These are phyloP conservation scores for Grosmannia clavigera DNA, from an alignment of 2,329 filamentous ascomycete species.

Conservation along the genomic window DNA sequence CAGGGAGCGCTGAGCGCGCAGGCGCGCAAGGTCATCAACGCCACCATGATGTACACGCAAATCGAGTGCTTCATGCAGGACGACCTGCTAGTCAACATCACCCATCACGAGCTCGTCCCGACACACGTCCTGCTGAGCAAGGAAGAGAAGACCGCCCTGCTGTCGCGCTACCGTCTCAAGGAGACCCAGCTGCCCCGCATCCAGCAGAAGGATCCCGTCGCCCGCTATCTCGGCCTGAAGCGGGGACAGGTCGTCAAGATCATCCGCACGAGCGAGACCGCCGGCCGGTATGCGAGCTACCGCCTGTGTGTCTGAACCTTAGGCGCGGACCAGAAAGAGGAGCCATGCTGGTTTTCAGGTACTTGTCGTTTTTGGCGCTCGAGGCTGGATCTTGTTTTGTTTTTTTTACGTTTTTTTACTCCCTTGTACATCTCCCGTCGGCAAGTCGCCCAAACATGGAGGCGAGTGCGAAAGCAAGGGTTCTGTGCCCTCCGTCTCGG, in stretches of 20 bases:
- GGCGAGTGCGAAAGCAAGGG: neutral
- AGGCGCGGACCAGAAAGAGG: neutral
- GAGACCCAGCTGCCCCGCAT: slow-evolving; percentile 94
- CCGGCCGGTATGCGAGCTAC: slow-evolving; percentile 93
- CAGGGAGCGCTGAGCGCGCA: slow-evolving; percentile 71
- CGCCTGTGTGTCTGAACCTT: slow-evolving; percentile 47
- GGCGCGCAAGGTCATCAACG: slow-evolving; percentile 74
- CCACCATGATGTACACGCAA: slow-evolving; percentile 61
- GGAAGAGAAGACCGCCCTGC: slow-evolving; percentile 76
- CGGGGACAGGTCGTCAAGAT: slow-evolving; percentile 97
- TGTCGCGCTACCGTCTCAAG: slow-evolving; percentile 88
- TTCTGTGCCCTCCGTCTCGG: neutral
- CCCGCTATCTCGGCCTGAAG: slow-evolving; percentile 80
- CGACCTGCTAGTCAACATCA: slow-evolving; percentile 95
- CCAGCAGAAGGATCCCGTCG: slow-evolving; percentile 81
- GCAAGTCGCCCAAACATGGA: neutral
- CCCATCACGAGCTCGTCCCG: slow-evolving; percentile 90
- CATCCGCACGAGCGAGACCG: slow-evolving; percentile 88
- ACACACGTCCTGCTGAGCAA: slow-evolving; percentile 82
- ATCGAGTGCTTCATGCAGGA: slow-evolving; percentile 95
- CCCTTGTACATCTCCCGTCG: neutral
- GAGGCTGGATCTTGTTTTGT: neutral
- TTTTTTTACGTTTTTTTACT: neutral
- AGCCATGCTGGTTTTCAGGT: neutral
- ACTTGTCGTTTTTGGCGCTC: neutral